Percentiles rank a stretch among this genome's conserved stretches.
Evolutionary conservation across 1,139 yeast species (phyloP).

Genomic region (Taiozyma onychis): DNA sequence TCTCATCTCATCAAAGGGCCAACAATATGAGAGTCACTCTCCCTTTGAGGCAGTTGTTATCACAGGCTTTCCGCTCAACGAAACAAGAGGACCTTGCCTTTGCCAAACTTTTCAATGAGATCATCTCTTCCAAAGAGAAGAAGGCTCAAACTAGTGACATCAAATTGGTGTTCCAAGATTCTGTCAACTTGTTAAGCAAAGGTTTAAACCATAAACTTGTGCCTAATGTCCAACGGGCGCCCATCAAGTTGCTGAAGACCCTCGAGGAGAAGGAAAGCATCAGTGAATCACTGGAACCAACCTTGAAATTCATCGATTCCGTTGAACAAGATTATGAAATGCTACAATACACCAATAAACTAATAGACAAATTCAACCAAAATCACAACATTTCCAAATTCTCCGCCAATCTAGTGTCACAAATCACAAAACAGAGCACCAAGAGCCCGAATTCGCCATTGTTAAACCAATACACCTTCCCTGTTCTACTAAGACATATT

Average conservation of each 20-base stretch:
- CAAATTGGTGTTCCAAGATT: slow-evolving; percentile 6
- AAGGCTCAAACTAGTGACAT: neutral
- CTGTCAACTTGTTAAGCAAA: neutral
- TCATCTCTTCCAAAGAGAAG: slow-evolving; percentile 1
- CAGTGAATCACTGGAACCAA: neutral
- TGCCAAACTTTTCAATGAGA: slow-evolving; percentile 4
- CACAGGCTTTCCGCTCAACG: slow-evolving; percentile 1
- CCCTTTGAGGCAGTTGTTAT: neutral
- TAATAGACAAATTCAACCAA: neutral
- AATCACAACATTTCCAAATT: neutral
- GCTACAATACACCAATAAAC: neutral
- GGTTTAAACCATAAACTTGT: neutral
- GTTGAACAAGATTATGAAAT: neutral
- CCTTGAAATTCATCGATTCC: neutral
- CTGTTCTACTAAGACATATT: slow-evolving; percentile 15
- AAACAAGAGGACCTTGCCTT: slow-evolving; percentile 7
- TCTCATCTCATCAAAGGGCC: too few relatives aligned
- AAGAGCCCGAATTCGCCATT: slow-evolving; percentile 74
- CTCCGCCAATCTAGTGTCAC: neutral
- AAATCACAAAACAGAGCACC: slow-evolving; percentile 27
- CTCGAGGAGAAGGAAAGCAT: neutral
- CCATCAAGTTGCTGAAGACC: neutral
- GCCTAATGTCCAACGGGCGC: neutral
- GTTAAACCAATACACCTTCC: slow-evolving; percentile 36
- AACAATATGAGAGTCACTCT: slow-evolving; percentile 3